A percentile compares a stretch with the other conserved stretches of the same genome.
Evolutionary conservation across 805 yeast species (phyloP).

Genomic region (Lachancea nothofagi): DNA sequence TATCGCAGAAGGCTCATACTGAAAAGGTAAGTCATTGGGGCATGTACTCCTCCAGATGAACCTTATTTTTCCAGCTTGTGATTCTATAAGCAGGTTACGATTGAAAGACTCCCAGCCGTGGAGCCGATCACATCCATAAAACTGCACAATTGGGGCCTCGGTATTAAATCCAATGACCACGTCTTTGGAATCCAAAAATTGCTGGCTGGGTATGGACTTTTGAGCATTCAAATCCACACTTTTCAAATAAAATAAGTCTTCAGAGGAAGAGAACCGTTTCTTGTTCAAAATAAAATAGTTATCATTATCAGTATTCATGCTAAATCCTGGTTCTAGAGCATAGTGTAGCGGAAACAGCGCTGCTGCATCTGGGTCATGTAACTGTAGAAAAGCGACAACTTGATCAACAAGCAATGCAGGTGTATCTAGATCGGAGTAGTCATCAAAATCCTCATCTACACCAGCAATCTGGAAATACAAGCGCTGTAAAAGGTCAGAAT

Average conservation of each 20-base stretch:
- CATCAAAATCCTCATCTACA: conserved; percentile 8
- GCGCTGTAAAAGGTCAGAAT: conserved; percentile 2
- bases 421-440: conserved; percentile 8
- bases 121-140: conserved; percentile 63
- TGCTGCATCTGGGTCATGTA: conserved; percentile 12
- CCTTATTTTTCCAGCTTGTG: conserved; percentile 58
- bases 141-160: conserved; percentile 49
- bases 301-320: conserved; percentile 3
- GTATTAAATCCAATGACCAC: conserved; percentile 50
- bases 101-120: conserved; percentile 52
- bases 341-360: conserved; percentile 16
- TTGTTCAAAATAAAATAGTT: conserved; percentile 26
- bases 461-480: conserved; percentile 7
- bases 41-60: conserved; percentile 71
- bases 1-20: conserved; percentile 34
- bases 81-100: conserved; percentile 50
- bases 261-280: conserved; percentile 51
- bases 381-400: neutral
- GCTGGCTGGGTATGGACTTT: conserved; percentile 15
- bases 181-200: conserved; percentile 44
- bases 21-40: conserved; percentile 36
- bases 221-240: conserved; percentile 37
- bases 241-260: conserved; percentile 75
- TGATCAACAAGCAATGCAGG: conserved; percentile 2
- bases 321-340: conserved; percentile 17